Evolutionary conservation across 352 stramenopile species (phyloP).

Genomic region (Pythium guiyangense): DNA sequence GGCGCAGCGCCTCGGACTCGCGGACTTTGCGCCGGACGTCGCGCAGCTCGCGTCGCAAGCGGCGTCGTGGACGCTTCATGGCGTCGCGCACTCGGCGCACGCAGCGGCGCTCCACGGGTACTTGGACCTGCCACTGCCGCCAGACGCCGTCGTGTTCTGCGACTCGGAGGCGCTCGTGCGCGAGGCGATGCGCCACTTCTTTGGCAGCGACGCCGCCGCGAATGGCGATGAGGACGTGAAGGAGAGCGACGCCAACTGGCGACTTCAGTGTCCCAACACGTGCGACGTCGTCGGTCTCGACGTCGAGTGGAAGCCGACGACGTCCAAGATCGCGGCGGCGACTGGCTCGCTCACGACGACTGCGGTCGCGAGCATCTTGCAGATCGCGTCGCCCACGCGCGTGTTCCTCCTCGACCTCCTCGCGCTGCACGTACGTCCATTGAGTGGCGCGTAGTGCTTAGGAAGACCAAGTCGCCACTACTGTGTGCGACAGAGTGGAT

Average conservation of each 20-base stretch:
- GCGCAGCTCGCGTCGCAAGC: conserved; percentile 10
- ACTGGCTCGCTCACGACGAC: too few relatives aligned
- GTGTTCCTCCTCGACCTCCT: conserved; percentile 63
- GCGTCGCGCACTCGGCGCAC: not conserved
- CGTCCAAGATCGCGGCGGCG: too few relatives aligned
- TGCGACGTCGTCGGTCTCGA: too few relatives aligned
- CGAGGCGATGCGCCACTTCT: conserved; percentile 18
- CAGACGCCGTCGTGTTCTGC: conserved; percentile 35
- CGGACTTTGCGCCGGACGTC: conserved; percentile 33
- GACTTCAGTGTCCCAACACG: too few relatives aligned
- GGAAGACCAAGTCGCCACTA: too few relatives aligned
- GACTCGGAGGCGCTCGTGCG: conserved; percentile 23
- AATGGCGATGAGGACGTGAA: conserved; percentile 5
- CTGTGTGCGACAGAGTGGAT: not conserved
- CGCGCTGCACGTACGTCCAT: conserved; percentile 38
- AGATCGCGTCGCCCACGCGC: conserved; percentile 39
- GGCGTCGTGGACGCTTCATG: not conserved
- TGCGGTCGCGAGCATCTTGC: conserved; percentile 60
- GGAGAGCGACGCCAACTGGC: too few relatives aligned
- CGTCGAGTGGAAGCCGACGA: too few relatives aligned
- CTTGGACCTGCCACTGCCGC: conserved; percentile 19
- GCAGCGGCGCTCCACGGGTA: conserved; percentile 14
- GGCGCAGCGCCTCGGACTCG: conserved; percentile 28
- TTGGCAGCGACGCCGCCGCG: conserved; percentile 10
- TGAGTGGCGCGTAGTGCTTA: not conserved